Conservation (phyloP, 352 stramenopile genomes). For the Phytophthora hibernalis region DNA sequence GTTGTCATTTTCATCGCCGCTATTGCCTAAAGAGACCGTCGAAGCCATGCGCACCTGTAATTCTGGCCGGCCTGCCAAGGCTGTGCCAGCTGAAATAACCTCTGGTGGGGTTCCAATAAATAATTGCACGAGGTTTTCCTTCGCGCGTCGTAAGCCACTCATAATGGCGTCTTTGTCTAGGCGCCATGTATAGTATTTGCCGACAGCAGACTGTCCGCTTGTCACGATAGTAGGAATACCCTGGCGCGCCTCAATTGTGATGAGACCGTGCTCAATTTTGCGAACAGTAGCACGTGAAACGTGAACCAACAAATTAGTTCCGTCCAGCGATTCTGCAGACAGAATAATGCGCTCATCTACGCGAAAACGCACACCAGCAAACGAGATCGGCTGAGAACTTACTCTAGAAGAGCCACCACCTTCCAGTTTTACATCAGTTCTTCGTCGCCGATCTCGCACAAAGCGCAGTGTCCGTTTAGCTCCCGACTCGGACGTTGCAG, state of each 20-base stretch:
- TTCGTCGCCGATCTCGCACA: slow-evolving; percentile 52
- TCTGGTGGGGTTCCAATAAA: slow-evolving; percentile 69
- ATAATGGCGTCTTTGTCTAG: slow-evolving; percentile 80
- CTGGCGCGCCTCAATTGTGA: slow-evolving; percentile 68
- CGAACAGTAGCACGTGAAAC: slow-evolving; percentile 59
- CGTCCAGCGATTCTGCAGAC: slow-evolving; percentile 74
- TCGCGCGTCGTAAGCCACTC: slow-evolving; percentile 71
- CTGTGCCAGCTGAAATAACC: slow-evolving; percentile 48
- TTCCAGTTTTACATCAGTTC: slow-evolving; percentile 7
- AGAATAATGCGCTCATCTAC: slow-evolving; percentile 80
- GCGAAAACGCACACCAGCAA: slow-evolving; percentile 66
- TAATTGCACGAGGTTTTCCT: slow-evolving; percentile 80
- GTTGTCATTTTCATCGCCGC: slow-evolving; percentile 23
- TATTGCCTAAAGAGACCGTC: slow-evolving; percentile 13
- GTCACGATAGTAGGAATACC: slow-evolving; percentile 66
- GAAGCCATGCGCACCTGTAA: slow-evolving; percentile 37
- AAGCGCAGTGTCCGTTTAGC: slow-evolving; percentile 56
- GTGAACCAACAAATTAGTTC: slow-evolving; percentile 69
- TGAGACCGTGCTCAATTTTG: slow-evolving; percentile 50
- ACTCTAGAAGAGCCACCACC: not conserved
- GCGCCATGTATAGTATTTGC: slow-evolving; percentile 68
- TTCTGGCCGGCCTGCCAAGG: slow-evolving; percentile 37
- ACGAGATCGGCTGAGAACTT: slow-evolving; percentile 38
- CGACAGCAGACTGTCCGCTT: slow-evolving; percentile 64
- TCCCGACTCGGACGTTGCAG: slow-evolving; percentile 38